Percentiles rank a stretch among this genome's conserved stretches.
phyloP scores from a whole-genome alignment of 352 stramenopile species.

The Bremia lactucae region DNA sequence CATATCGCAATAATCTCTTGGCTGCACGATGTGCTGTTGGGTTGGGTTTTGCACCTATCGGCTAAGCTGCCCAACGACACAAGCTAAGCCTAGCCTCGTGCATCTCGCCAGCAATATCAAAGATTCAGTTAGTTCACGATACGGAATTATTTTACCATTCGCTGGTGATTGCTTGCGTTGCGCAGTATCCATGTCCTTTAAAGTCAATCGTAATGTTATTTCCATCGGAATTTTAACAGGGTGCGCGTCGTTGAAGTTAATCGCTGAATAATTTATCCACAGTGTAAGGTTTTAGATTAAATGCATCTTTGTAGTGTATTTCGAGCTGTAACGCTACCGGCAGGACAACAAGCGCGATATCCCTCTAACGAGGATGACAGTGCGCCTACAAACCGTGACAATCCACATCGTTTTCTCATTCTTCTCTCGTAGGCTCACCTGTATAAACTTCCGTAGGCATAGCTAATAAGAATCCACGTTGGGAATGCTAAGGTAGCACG shows the following conservation, averaged over 20 bases:
- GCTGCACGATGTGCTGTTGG: background rate
- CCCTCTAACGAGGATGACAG: too few species aligned
- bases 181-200: background rate
- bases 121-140: background rate
- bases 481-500: too few species aligned
- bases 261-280: background rate
- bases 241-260: background rate
- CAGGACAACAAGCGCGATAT: too few species aligned
- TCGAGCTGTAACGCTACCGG: too few species aligned
- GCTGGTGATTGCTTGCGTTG: background rate
- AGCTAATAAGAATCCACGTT: too few species aligned
- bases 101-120: background rate
- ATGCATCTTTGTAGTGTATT: too few species aligned
- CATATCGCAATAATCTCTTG: too few species aligned
- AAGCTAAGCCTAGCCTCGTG: background rate
- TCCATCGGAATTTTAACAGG: background rate
- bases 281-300: too few species aligned
- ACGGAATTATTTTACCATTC: background rate
- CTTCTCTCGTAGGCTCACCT: too few species aligned
- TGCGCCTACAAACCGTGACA: too few species aligned
- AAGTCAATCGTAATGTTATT: background rate
- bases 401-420: too few species aligned
- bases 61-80: background rate
- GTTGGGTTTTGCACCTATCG: constrained; percentile 1
- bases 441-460: too few species aligned